These are phyloP conservation scores for Solanum tacnaense DNA, from an alignment of 257 asterid species.

Conservation along the genomic window DNA sequence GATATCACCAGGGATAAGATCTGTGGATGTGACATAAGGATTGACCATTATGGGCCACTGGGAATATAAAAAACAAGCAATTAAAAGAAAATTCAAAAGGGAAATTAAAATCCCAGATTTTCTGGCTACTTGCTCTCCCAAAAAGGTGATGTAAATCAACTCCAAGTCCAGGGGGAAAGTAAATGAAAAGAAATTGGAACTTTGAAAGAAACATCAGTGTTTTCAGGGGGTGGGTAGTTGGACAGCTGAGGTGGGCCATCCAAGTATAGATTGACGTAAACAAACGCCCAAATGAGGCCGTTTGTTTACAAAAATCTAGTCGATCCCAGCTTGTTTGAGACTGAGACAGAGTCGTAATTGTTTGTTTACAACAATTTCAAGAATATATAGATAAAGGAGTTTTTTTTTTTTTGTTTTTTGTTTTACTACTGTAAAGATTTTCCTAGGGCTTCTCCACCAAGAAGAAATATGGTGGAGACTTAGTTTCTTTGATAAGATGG, in stretches of 20 bases:
- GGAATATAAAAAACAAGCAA: background rate
- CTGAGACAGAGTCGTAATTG: background rate
- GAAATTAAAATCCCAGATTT: slow-evolving; percentile 39
- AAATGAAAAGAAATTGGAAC: slow-evolving; percentile 5
- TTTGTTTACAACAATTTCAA: background rate
- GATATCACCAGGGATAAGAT: slow-evolving; percentile 68
- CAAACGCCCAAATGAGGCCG: slow-evolving; percentile 7
- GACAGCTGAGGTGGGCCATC: slow-evolving; percentile 8
- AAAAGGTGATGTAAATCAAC: background rate
- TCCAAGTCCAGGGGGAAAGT: slow-evolving; percentile 1
- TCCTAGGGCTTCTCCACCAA: background rate
- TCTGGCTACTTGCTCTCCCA: slow-evolving; percentile 18
- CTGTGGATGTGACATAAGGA: slow-evolving; percentile 39
- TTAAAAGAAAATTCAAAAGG: background rate
- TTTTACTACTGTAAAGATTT: background rate
- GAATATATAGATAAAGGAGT: background rate
- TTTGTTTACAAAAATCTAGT: background rate
- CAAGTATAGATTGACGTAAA: slow-evolving; percentile 8
- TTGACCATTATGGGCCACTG: slow-evolving; percentile 24
- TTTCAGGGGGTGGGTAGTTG: background rate
- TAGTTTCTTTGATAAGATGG: background rate
- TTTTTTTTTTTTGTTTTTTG: background rate
- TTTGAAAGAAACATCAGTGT: slow-evolving; percentile 24
- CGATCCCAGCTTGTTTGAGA: background rate
- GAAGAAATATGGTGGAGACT: background rate